Base-by-base conservation (phyloP, 352 stramenopile species). In the Pythium aphanidermatum region DNA sequence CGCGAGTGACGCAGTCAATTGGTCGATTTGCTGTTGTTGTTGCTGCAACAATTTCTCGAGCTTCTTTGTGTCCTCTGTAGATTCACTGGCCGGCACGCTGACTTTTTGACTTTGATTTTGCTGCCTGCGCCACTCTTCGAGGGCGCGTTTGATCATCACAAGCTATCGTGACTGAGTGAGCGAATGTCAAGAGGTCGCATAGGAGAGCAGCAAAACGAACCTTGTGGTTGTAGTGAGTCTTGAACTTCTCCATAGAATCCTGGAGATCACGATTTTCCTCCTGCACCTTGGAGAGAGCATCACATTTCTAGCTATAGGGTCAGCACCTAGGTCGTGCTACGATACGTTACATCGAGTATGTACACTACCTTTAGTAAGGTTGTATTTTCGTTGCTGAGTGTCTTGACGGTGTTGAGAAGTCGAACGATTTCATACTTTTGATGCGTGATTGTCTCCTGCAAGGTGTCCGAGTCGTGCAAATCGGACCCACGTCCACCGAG, bases 201-300 rank as follows among this genome's bases (percentile, higher is more conserved):
- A 26, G 23, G n/a, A 45, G 21, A 7, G 13, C 4, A 13, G 4
- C 10, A 28, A 13, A 2, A 28, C 19, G n/a, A 19, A 87, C 82
- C 74, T 92, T 94, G 55, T 92, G 82, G 34, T 87, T 87, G 65
- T 93, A 93, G 21, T 88, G 68, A 25, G 70, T 73, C 56, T 93
- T 93, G 57, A 93, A 93, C 10, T 70, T 65, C 17, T 92, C 79
- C 79, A 94, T 91, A 10, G 77, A 74, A 28, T 91, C 71, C 23
- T 83, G 72, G 29, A 91, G 79, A 17, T 85, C 71, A 25, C 68
- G 65, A 54, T 92, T 91, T 42, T 94, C 79, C 24, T 59, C 59
- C 55, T 88, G 74, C 23, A 89, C 60, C 26, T 80, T 86, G 20
- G 74, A 73, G 23, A 89, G 38, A 32, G 69, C 63, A 36, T 92